phyloP scores from a whole-genome alignment of 2,329 filamentous ascomycete genomes.

The Corinectria fuckeliana region DNA sequence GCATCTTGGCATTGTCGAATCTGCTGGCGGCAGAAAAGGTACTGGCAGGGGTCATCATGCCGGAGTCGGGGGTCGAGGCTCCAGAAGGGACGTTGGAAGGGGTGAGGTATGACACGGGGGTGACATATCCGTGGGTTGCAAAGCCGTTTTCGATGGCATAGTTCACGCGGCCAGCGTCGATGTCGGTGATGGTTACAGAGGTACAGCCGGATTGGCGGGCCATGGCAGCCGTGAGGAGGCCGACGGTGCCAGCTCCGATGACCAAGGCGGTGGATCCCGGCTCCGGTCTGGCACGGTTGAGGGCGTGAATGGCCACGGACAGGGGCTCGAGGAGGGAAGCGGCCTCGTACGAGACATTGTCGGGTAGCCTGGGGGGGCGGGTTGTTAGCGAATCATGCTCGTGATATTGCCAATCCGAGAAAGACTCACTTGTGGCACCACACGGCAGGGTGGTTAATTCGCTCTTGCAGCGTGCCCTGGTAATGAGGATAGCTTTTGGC shows the following conservation, averaged over 20 bases:
- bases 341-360: conserved; percentile 63
- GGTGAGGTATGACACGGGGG: conserved; percentile 52
- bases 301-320: conserved; percentile 66
- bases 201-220: conserved; percentile 66
- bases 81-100: conserved; percentile 55
- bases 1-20: conserved; percentile 57
- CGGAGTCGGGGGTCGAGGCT: conserved; percentile 52
- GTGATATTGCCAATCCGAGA: neutral
- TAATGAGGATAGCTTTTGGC: conserved; percentile 69
- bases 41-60: conserved; percentile 52
- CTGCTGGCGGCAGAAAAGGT: conserved; percentile 54
- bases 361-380: conserved; percentile 65
- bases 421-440: conserved; percentile 66
- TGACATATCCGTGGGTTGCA: conserved; percentile 64
- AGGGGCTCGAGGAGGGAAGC: conserved; percentile 68
- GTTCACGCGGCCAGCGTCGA: conserved; percentile 64
- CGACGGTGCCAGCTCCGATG: conserved; percentile 69
- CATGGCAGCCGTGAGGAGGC: conserved; percentile 68
- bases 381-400: conserved; percentile 10
- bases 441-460: conserved; percentile 65
- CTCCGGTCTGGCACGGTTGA: conserved; percentile 60
- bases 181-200: conserved; percentile 65
- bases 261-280: conserved; percentile 65
- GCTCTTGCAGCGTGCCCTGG: conserved; percentile 67
- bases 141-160: conserved; percentile 66